Evolutionary conservation across 2,329 filamentous ascomycete species (phyloP).

Genomic region (Torrubiellomyces zombiae): DNA sequence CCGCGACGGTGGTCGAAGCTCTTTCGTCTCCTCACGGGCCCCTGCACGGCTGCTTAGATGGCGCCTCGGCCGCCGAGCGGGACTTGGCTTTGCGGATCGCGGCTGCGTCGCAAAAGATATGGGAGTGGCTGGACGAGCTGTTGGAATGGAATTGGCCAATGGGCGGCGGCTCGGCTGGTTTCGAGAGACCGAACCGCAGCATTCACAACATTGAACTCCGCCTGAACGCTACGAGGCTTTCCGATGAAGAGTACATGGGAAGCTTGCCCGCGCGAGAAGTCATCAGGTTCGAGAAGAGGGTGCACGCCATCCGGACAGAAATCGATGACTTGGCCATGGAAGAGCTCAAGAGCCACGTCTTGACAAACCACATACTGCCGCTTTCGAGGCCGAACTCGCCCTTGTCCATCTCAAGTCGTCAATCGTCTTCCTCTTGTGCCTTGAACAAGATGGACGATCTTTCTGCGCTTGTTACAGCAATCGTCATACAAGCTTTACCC

Average conservation of each 20-base stretch:
- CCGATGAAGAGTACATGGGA: conserved; percentile 40
- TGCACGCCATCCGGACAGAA: conserved; percentile 55
- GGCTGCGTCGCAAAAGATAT: conserved; percentile 51
- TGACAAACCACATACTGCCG: conserved; percentile 61
- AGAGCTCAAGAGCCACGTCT: conserved; percentile 75
- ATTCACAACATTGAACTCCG: conserved; percentile 20
- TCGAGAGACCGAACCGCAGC: conserved; percentile 29
- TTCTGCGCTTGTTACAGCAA: conserved; percentile 77
- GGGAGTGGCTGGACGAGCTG: conserved; percentile 62
- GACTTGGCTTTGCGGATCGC: conserved; percentile 57
- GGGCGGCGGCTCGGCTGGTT: conserved; percentile 32
- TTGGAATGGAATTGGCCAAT: conserved; percentile 40
- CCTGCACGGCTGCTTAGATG: conserved; percentile 42
- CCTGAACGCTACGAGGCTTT: conserved; percentile 8
- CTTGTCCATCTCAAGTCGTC: conserved; percentile 13
- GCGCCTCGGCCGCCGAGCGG: conserved; percentile 47
- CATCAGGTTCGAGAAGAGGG: conserved; percentile 49
- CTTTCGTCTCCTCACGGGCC: conserved; percentile 36
- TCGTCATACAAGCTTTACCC: conserved; percentile 76
- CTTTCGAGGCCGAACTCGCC: conserved; percentile 21
- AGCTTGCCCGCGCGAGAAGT: conserved; percentile 51
- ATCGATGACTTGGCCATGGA: conserved; percentile 61
- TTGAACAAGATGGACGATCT: conserved; percentile 74
- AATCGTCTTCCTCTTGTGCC: conserved; percentile 26
- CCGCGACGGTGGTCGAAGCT: conserved; percentile 41